Evolutionary conservation across 2,329 filamentous ascomycete genomes (phyloP), one percentile per base, ranked within the genome.

Genomic region (Apiospora koreana): DNA sequence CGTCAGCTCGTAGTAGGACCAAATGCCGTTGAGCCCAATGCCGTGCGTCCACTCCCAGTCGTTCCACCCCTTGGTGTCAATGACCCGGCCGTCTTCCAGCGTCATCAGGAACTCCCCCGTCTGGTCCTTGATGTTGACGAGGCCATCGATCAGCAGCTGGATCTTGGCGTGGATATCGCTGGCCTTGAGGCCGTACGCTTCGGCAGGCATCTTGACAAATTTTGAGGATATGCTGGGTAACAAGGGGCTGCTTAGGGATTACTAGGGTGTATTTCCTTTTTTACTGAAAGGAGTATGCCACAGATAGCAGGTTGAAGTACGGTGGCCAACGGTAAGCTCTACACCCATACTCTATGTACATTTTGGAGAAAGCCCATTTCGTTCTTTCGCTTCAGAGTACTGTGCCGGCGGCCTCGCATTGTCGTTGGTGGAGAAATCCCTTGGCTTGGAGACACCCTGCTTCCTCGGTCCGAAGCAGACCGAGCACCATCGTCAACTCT

Each of bases 21-120:
- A 95, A 69, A 95, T 88, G 38, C 93, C 93, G 80, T 94, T 94
- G 25, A 95, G 88, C 6, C 93, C 93, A 76, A 94, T 89, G 58
- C 93, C 92, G 79, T 94, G 92, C 1, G 92, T 94, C 91, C 92
- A 94, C 81, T 94, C 92, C 93, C 93, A 95, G 77, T 91, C 91
- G 73, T 92, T 87, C 93, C 93, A 95, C 70, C 92, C 92, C 81
- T 95, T 95, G 70, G 93, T 94, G 80, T 95, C 93, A 77, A 95
- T 94, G 67, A 94, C 84, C 45, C 91, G 88, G 70, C 93, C 93
- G 75, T 95, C 92, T 1, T 87, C 84, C 45, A 95, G 86, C 25
- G 85, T 89, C 71, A 94, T 83, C 31, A 95, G 85, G 79, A 94
- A 95, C 76, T 93, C 86, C 67, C 93, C 93, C 0, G 91, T 93